Base-by-base conservation (phyloP, 1,284 basidiomycete species). In the Phlebopus sp. region DNA sequence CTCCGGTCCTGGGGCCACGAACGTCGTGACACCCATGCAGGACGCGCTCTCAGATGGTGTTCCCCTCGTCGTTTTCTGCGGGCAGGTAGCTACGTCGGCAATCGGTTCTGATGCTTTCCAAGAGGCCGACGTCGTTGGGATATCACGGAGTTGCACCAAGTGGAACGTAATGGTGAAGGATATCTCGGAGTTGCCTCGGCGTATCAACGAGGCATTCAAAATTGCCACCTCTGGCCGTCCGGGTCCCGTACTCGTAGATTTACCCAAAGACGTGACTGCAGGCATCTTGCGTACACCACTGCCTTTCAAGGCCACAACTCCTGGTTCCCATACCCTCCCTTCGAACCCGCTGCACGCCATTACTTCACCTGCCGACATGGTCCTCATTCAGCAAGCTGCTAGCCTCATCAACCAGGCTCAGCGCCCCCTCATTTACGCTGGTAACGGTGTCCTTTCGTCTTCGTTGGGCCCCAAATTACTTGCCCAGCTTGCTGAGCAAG, bases 131-230 rank as follows among this genome's bases (percentile, higher is more conserved):
- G 74, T 98, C 43, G 79, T 99, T 52, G 97, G 97, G 46, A 99
- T 99, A 68, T 97, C 93, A 44, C 78, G 96, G 54, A 86, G 86
- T 58, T 99, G 96, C 75, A 98, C 97, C 23, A 99, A 99, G 71
- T 99, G 96, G 97, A 99, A 99, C 68, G 95, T 99, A 56, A 97
- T 98, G 94, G 92, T 99, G 53, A 98, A 98, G 73, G 94, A 97
- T 67, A 92, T 99, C 54, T 73, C 90, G 21, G 96, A 98, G 70
- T 78, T 98, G 4, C 97, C 96, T 7, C 77, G 96, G 42, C 80
- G 96, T 55, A 97, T 99, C 70, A 99, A 98, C 68, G 96, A 99
- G 71, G 97, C 96, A 0, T 99, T 99, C 83, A 97, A 98, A 72
- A 98, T 99, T 56, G 96, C 97, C 29, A 97, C 92, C 2, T 92